These are phyloP conservation scores for Atalantia buxifolia DNA, from an alignment of 345 rosid genomes.

Conservation along the genomic window DNA sequence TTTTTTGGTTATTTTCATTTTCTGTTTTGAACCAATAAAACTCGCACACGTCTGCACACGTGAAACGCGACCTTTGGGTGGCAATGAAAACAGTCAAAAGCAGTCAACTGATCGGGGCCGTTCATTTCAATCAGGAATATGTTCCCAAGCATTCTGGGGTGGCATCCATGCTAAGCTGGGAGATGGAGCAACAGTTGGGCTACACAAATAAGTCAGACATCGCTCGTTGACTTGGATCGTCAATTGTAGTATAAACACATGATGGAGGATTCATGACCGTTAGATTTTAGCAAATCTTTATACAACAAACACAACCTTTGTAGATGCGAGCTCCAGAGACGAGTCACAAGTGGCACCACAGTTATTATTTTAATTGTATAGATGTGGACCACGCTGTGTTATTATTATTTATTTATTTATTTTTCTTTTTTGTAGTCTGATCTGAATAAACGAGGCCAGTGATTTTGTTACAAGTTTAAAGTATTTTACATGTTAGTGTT, in stretches of 20 bases:
- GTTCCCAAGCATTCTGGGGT: conserved; percentile 45
- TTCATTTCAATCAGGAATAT: conserved; percentile 43
- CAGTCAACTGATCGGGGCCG: not conserved
- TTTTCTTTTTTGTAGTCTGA: conserved; percentile 11
- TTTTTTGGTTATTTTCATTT: not conserved
- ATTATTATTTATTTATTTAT: not conserved
- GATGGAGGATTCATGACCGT: conserved; percentile 18
- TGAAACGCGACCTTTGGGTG: not conserved
- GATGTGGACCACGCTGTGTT: conserved; percentile 21
- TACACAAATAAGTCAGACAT: conserved; percentile 48
- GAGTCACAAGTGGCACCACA: conserved; percentile 12
- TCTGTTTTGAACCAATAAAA: not conserved
- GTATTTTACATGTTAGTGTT: conserved; percentile 15
- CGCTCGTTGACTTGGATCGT: conserved; percentile 39
- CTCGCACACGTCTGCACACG: not conserved
- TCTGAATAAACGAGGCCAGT: not conserved
- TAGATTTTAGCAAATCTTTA: conserved; percentile 18
- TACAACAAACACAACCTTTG: conserved; percentile 7
- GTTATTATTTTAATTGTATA: conserved; percentile 16
- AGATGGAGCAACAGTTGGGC: conserved; percentile 58
- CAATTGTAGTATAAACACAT: not conserved
- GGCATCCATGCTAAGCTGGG: conserved; percentile 59
- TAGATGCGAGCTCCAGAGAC: conserved; percentile 25
- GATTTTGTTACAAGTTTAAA: conserved; percentile 6
- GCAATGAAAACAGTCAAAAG: not conserved